These are phyloP conservation scores for Sphaerulina populicola DNA, from an alignment of 2,329 filamentous ascomycete species.

Conservation along the genomic window DNA sequence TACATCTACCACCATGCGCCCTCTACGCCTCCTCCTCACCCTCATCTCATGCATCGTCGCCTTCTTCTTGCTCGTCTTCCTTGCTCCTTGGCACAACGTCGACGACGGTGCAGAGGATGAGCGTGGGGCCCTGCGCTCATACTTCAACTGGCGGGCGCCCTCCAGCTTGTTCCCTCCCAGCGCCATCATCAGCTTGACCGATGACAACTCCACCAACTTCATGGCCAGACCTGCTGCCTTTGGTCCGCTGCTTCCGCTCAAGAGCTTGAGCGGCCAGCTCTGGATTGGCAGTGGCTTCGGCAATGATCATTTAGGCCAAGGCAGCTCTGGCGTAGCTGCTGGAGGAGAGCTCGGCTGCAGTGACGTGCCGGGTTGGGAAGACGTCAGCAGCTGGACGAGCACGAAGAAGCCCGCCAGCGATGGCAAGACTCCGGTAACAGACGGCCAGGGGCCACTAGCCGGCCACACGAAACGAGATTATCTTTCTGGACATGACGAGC, in stretches of 20 bases:
- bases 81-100: constrained; percentile 27
- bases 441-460: constrained; percentile 7
- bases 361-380: constrained; percentile 82
- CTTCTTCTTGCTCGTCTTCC: constrained; percentile 39
- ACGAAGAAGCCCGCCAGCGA: constrained; percentile 20
- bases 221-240: constrained; percentile 88
- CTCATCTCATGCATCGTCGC: constrained; percentile 38
- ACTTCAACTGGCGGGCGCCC: constrained; percentile 48
- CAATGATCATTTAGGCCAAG: constrained; percentile 61
- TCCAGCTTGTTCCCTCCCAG: constrained; percentile 90
- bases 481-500: constrained; percentile 39
- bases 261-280: constrained; percentile 76
- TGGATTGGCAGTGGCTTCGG: constrained; percentile 92
- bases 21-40: constrained; percentile 37
- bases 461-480: constrained; percentile 23
- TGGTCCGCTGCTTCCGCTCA: constrained; percentile 65
- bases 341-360: constrained; percentile 90
- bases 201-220: constrained; percentile 98
- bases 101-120: constrained; percentile 22
- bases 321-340: constrained; percentile 44
- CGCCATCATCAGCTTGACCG: constrained; percentile 88
- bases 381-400: constrained; percentile 39
- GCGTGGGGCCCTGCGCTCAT: constrained; percentile 33
- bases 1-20: constrained; percentile 31
- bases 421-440: constrained; percentile 12